Conservation (phyloP, 148 eudicot species). For the Chenopodium album region DNA sequence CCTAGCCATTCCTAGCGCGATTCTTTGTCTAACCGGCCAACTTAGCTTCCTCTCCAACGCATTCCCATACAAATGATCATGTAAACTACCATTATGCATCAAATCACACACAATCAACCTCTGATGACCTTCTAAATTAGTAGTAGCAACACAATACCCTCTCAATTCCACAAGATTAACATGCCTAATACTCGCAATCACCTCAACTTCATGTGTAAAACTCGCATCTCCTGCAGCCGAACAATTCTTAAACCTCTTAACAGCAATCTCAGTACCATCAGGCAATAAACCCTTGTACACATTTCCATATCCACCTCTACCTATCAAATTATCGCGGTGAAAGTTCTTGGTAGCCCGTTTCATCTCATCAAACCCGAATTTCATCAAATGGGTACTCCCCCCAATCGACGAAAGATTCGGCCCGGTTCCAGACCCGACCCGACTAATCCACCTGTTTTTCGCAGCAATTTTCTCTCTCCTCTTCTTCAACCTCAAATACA, state of each 20-base stretch:
- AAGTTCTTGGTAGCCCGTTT: constrained; percentile 65
- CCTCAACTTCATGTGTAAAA: constrained; percentile 87
- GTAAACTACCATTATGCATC: constrained; percentile 81
- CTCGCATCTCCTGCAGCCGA: constrained; percentile 72
- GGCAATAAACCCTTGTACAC: constrained; percentile 77
- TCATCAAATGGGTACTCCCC: constrained; percentile 62
- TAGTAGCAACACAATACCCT: constrained; percentile 86
- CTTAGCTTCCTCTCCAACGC: constrained; percentile 38
- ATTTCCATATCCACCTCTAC: constrained; percentile 92
- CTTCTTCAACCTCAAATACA: constrained; percentile 30
- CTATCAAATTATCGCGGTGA: constrained; percentile 60
- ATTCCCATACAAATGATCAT: constrained; percentile 63
- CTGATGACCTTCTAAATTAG: constrained; percentile 72
- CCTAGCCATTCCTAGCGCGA: constrained; percentile 74
- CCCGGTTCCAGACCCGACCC: constrained; percentile 27
- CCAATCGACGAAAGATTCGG: constrained; percentile 39
- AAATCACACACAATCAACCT: constrained; percentile 84
- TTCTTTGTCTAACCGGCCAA: constrained; percentile 72
- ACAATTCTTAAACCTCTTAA: constrained; percentile 90
- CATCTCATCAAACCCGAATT: constrained; percentile 63
- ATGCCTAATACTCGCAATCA: constrained; percentile 87
- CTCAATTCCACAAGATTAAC: constrained; percentile 81
- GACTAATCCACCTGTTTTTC: constrained; percentile 25
- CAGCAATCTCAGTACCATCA: constrained; percentile 72
- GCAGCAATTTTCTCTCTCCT: constrained; percentile 3